These are phyloP conservation scores for Bipolaris oryzae DNA, from an alignment of 2,329 filamentous ascomycete species.

Conservation along the genomic window DNA sequence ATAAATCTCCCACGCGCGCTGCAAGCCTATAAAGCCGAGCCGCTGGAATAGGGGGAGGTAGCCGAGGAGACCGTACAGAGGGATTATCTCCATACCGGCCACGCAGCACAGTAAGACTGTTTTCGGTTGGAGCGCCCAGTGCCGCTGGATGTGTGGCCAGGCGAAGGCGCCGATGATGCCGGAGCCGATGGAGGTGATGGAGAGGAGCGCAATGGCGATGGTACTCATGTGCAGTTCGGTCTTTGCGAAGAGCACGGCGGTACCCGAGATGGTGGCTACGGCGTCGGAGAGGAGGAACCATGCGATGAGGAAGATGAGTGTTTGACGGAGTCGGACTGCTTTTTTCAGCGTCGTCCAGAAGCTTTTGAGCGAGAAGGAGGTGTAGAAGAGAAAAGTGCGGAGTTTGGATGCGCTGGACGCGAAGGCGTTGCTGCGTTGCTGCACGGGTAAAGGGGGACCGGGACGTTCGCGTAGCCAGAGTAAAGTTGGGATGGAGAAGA, in stretches of 20 bases:
- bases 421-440: conserved; percentile 13
- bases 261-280: conserved; percentile 91
- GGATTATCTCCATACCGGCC: conserved; percentile 83
- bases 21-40: conserved; percentile 78
- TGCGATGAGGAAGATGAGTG: conserved; percentile 75
- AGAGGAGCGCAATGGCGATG: conserved; percentile 83
- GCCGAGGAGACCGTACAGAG: conserved; percentile 82
- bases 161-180: conserved; percentile 87
- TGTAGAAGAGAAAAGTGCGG: conserved; percentile 65
- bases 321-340: conserved; percentile 71
- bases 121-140: conserved; percentile 71
- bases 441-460: conserved; percentile 71
- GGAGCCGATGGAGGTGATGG: conserved; percentile 82
- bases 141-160: conserved; percentile 78
- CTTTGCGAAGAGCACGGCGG: conserved; percentile 90
- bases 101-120: conserved; percentile 87
- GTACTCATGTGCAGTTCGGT: conserved; percentile 87
- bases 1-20: conserved; percentile 92
- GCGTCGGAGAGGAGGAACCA: conserved; percentile 95
- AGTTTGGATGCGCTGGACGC: conserved; percentile 6
- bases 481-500: conserved; percentile 83
- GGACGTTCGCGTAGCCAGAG: conserved; percentile 84
- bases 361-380: conserved; percentile 80
- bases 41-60: conserved; percentile 76
- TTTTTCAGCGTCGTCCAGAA: conserved; percentile 77